Percentiles rank a stretch among this genome's conserved stretches.
Evolutionary conservation across 345 rosid species (phyloP).

Genomic region (Salix exigua): DNA sequence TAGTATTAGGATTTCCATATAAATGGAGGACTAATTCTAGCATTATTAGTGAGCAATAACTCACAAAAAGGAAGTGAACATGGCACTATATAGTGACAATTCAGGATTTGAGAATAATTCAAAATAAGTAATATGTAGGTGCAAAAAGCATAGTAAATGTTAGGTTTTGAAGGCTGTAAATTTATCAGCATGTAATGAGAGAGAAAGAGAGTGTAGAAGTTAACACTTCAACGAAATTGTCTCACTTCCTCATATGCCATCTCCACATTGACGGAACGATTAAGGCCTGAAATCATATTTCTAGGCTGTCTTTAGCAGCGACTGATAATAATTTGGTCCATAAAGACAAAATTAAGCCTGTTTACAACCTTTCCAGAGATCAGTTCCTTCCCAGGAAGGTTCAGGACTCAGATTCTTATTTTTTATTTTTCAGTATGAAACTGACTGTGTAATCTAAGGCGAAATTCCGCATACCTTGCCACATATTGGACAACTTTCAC

Average conservation of each 20-base stretch:
- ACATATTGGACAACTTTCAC: slow-evolving; percentile 69
- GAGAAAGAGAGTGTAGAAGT: neutral
- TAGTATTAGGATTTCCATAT: neutral
- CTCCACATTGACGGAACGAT: neutral
- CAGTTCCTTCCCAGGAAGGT: neutral
- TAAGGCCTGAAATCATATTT: neutral
- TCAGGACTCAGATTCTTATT: neutral
- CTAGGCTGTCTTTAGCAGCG: neutral
- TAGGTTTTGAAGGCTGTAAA: neutral
- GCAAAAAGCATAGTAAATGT: neutral
- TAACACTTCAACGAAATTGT: neutral
- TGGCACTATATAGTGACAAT: neutral
- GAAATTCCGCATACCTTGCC: slow-evolving; percentile 44
- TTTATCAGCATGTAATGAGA: neutral
- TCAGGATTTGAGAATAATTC: neutral
- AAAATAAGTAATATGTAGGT: neutral
- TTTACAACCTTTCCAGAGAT: neutral
- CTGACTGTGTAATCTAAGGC: neutral
- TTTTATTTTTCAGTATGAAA: neutral
- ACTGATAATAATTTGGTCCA: neutral
- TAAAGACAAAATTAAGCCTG: neutral
- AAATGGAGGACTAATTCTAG: neutral
- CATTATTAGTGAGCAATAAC: neutral
- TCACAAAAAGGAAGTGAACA: neutral
- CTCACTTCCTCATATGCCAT: neutral